phyloP scores from a whole-genome alignment of 257 asterid genomes.

The Eucommia ulmoides region DNA sequence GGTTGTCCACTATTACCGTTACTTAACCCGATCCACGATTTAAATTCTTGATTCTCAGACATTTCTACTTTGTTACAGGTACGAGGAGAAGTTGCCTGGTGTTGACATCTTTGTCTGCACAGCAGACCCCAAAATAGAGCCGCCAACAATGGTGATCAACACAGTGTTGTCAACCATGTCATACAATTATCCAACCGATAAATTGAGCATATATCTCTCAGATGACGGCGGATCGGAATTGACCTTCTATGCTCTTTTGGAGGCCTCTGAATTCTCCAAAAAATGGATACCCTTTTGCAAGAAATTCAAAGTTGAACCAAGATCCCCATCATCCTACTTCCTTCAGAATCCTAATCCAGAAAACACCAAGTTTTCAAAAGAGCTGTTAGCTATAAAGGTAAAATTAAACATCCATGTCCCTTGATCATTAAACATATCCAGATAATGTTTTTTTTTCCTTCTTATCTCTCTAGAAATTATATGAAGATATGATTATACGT shows the following conservation, averaged over 20 bases:
- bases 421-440: too few species aligned
- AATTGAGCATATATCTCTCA: conserved; percentile 36
- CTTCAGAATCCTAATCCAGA: conserved; percentile 1
- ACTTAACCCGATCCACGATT: background rate
- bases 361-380: conserved; percentile 14
- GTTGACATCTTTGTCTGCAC: conserved; percentile 50
- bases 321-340: conserved; percentile 37
- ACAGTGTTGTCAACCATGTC: conserved; percentile 39
- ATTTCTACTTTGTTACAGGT: conserved; percentile 12
- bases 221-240: conserved; percentile 53
- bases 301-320: conserved; percentile 34
- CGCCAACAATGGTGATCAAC: conserved; percentile 34
- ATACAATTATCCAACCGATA: conserved; percentile 32
- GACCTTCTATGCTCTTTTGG: conserved; percentile 42
- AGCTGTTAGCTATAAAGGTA: conserved; percentile 32
- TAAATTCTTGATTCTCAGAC: background rate
- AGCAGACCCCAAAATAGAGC: conserved; percentile 43
- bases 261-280: conserved; percentile 28
- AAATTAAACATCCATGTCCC: too few species aligned
- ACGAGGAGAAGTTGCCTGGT: conserved; percentile 24
- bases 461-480: conserved; percentile 24
- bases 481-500: conserved; percentile 54
- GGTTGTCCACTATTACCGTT: background rate
- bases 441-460: background rate
- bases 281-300: conserved; percentile 49